Base-by-base conservation (phyloP, 495 filamentous ascomycete species). In the Lasiosphaeriaceae sp. region DNA sequence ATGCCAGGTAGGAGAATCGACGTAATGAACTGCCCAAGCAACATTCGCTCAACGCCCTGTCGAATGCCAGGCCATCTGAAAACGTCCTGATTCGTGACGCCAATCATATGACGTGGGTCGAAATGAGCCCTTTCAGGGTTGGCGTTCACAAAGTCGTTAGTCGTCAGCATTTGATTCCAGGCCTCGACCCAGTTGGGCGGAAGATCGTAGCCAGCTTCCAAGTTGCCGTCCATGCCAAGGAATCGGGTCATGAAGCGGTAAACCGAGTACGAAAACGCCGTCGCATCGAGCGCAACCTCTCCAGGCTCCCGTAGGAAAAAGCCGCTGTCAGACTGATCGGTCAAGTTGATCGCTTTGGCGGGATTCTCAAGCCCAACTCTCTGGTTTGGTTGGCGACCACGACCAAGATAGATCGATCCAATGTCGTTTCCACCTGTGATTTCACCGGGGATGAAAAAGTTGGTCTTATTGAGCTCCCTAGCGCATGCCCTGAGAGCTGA, bases 61-160 rank as follows among this genome's bases (percentile, higher is more conserved):
- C 75, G 68, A 41, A 90, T 74, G 2, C 82, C 75, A n/a, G 86
- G 86, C 86, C 86, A 90, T 3, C 86, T 48, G 64, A 89, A 87
- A 3, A 89, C 84, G 63, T 89, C 86, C 66, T 89, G 86, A 55
- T 89, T 89, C 4, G 84, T 85, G 3, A 77, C 77, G 29, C 86
- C 86, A 54, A 82, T 87, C 80, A 89, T 83, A 63, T 90, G 86
- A 7, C 86, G 75, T 1, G 86, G 86, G 58, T 89, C 86, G 58
- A 88, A 86, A 54, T 77, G 70, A 31, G 84, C 20, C 5, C n/a
- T 14, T 43, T n/a, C 86, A 5, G 84, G 88, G 62, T 86, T 85
- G 14, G 83, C 75, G 59, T 88, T 89, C 50, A 83, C 64, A 54
- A 88, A 60, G 60, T 89, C 86, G 56, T 88, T 87, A 6, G 81